These are phyloP conservation scores for Akebia trifoliata DNA, from an alignment of 164 flowering plant species.

Conservation along the genomic window DNA sequence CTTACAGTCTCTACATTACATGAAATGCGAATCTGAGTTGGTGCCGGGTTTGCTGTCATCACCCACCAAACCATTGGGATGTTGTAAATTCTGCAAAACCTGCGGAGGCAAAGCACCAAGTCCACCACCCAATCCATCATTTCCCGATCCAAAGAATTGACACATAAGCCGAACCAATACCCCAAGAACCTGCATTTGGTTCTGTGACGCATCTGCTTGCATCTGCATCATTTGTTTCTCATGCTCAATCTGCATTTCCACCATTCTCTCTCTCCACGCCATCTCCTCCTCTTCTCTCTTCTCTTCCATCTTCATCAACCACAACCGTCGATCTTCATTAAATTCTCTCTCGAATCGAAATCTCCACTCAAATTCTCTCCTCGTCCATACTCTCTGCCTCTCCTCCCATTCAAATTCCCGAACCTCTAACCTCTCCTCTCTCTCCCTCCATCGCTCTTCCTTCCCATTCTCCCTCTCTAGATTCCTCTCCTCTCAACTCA, in stretches of 20 bases:
- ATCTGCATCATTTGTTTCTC: constrained; percentile 85
- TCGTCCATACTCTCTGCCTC: constrained; percentile 40
- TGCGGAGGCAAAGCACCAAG: constrained; percentile 53
- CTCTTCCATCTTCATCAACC: constrained; percentile 62
- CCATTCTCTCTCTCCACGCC: constrained; percentile 81
- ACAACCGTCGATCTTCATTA: constrained; percentile 49
- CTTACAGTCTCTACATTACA: constrained; percentile 41
- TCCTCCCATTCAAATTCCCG: constrained; percentile 50
- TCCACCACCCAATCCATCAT: constrained; percentile 58
- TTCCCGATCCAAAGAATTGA: constrained; percentile 60
- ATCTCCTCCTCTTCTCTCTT: constrained; percentile 82
- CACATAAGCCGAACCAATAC: constrained; percentile 57
- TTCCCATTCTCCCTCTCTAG: constrained; percentile 23
- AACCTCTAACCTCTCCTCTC: constrained; percentile 37
- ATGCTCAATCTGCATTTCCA: constrained; percentile 75
- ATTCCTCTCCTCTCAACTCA: constrained; percentile 25
- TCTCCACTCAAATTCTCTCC: constrained; percentile 42
- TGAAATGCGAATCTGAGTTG: constrained; percentile 61
- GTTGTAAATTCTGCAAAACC: constrained; percentile 62
- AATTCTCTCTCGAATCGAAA: constrained; percentile 44
- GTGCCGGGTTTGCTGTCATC: constrained; percentile 56
- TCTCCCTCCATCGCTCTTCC: constrained; percentile 28
- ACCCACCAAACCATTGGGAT: constrained; percentile 50
- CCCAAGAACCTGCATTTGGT: constrained; percentile 78
- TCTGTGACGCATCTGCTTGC: constrained; percentile 77